Percentiles rank a stretch among this genome's conserved stretches.
These are phyloP conservation scores for Pyrenophora teres DNA, from an alignment of 2,329 filamentous ascomycete species.

Conservation along the genomic window DNA sequence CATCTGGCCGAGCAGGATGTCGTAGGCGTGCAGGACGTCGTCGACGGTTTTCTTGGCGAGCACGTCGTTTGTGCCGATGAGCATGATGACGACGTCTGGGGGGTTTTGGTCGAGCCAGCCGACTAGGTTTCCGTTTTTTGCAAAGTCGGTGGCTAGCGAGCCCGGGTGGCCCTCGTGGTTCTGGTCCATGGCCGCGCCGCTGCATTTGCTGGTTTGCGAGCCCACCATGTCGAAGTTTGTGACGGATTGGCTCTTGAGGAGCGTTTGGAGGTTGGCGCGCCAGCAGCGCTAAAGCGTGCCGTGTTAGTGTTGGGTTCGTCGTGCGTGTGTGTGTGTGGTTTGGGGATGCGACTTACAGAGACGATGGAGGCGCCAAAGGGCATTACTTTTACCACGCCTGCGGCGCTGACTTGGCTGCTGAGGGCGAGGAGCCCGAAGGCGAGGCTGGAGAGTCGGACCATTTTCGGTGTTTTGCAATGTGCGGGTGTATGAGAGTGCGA, in stretches of 20 bases:
- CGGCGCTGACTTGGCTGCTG: slow-evolving; percentile 25
- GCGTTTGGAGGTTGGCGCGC: slow-evolving; percentile 41
- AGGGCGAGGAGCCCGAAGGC: slow-evolving; percentile 29
- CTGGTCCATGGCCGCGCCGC: slow-evolving; percentile 49
- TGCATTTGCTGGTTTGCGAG: slow-evolving; percentile 41
- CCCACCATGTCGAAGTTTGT: slow-evolving; percentile 46
- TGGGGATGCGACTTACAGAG: slow-evolving; percentile 23
- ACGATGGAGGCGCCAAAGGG: slow-evolving; percentile 45
- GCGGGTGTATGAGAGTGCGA: neutral
- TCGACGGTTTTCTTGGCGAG: neutral
- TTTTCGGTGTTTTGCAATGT: slow-evolving; percentile 5
- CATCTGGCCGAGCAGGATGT: slow-evolving; percentile 51
- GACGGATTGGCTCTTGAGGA: slow-evolving; percentile 28
- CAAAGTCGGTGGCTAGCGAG: slow-evolving; percentile 48
- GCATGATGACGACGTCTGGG: slow-evolving; percentile 55
- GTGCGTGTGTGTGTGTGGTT: neutral
- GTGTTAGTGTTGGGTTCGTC: slow-evolving; percentile 9
- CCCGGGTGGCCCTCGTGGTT: slow-evolving; percentile 55
- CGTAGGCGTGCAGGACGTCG: slow-evolving; percentile 48
- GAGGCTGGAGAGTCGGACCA: slow-evolving; percentile 29
- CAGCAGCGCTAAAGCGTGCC: slow-evolving; percentile 37
- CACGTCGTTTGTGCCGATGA: slow-evolving; percentile 52
- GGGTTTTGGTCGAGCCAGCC: slow-evolving; percentile 48
- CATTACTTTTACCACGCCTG: slow-evolving; percentile 40
- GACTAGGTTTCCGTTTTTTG: slow-evolving; percentile 45